Base-by-base conservation (phyloP, 345 rosid genomes). In the Carallia brachiata region DNA sequence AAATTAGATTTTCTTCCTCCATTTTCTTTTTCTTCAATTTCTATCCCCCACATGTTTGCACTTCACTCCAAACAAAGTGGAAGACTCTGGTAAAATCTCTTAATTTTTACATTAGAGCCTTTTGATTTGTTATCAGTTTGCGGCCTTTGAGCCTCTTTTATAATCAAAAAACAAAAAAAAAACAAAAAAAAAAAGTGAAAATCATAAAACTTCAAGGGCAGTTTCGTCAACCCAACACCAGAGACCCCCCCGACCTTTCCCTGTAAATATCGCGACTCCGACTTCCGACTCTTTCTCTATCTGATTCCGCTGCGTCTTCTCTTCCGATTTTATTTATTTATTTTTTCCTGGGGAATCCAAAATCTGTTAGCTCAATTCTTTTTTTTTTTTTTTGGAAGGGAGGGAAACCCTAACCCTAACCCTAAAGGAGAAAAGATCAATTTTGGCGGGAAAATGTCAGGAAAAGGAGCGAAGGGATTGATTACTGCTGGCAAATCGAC, bases 391-490 rank as follows among this genome's bases (percentile, higher is more conserved):
- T n/a, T n/a, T n/a, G n/a, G 17, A 27, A 59, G 31, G 5, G 9
- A 59, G 8, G 17, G 6, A 59, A 32, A 31, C 2, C 9, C 6
- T 6, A 12, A 10, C 34, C n/a, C 3, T 13, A 64, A 71, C 63
- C 68, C 69, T 54, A 64, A 36, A 5, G 34, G 6, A 1, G 63
- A 32, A 1, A 27, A 48, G 39, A 48, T 18, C 12, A 23, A 2
- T 16, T 52, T 40, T 1, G 62, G 73, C 60, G 73, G 65, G 61
- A 69, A 54, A 70, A 76, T 76, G 79, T 76, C 79, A 28, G 79
- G 79, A 34, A 76, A 76, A 62, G 79, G 79, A 47, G 79, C 79
- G 1, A 76, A 76, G 40, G 79, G 79, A 1, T 66, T 76, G 75
- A 71, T 62, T 12, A 76, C 75, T 2, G 76, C 59, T 17, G 72